Conservation (phyloP, 345 rosid genomes). For the Orychophragmus violaceus region DNA sequence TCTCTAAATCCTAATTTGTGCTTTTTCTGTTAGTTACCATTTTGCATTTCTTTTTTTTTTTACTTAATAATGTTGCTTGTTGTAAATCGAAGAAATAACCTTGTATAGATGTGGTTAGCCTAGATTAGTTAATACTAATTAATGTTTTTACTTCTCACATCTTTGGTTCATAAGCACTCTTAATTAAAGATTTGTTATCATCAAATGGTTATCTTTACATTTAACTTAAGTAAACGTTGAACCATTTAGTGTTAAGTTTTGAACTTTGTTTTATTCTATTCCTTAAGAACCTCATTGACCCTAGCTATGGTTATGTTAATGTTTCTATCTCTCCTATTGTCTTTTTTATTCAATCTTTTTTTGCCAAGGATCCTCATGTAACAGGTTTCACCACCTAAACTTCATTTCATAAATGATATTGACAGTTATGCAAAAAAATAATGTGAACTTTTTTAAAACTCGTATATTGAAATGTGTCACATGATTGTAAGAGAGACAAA, state of each 20-base stretch:
- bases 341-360: no score
- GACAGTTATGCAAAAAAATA: background rate
- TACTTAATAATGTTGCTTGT: constrained; percentile 12
- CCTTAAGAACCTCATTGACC: no score
- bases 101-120: constrained; percentile 7
- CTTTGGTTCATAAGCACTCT: background rate
- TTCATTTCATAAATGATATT: background rate
- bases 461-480: background rate
- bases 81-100: constrained; percentile 23
- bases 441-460: background rate
- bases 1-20: constrained; percentile 16
- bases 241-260: background rate
- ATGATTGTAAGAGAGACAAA: constrained; percentile 7
- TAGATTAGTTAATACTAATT: background rate
- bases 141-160: background rate
- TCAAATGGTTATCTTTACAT: background rate
- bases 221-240: background rate
- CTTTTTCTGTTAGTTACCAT: no score
- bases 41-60: no score
- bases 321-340: no score
- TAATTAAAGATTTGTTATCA: background rate
- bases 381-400: no score
- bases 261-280: background rate
- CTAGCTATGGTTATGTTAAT: no score
- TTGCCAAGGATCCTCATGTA: no score